Percentiles rank a stretch among this genome's conserved stretches.
These are phyloP conservation scores for Aureobasidium sp. DNA, from an alignment of 2,329 filamentous ascomycete genomes.

Conservation along the genomic window DNA sequence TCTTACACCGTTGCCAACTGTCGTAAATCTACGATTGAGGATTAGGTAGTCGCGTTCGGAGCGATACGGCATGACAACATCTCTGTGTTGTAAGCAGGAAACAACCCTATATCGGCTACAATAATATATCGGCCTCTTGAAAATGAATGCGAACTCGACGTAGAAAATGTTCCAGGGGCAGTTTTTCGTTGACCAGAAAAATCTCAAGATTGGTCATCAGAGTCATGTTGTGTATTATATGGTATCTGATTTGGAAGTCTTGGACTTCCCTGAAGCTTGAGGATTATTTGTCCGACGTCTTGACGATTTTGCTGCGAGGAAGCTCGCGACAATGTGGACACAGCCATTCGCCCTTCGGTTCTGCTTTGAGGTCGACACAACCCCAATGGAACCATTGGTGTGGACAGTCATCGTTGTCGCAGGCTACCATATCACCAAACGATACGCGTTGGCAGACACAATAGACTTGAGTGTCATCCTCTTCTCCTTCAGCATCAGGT, in stretches of 20 bases:
- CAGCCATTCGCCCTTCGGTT: conserved; percentile 43
- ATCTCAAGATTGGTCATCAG: background rate
- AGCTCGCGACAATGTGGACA: conserved; percentile 32
- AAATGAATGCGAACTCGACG: too few species aligned
- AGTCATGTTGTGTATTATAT: background rate
- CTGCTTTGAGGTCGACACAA: conserved; percentile 41
- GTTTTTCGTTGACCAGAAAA: background rate
- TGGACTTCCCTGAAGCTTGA: background rate
- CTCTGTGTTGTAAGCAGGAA: background rate
- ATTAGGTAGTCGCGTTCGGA: background rate
- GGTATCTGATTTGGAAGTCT: background rate
- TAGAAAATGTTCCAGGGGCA: background rate
- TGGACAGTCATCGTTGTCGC: conserved; percentile 72
- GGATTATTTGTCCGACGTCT: conserved; percentile 18
- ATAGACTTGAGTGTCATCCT: conserved; percentile 67
- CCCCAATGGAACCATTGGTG: conserved; percentile 86
- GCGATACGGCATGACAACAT: background rate
- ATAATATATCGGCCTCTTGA: too few species aligned
- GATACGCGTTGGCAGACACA: conserved; percentile 76
- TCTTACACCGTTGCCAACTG: background rate
- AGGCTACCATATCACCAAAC: conserved; percentile 83
- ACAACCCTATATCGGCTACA: background rate
- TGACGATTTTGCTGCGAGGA: conserved; percentile 32
- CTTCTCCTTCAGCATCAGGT: conserved; percentile 51
- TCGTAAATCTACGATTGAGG: background rate